phyloP scores from a whole-genome alignment of 2,329 filamentous ascomycete species.

The Penicillium sp. region DNA sequence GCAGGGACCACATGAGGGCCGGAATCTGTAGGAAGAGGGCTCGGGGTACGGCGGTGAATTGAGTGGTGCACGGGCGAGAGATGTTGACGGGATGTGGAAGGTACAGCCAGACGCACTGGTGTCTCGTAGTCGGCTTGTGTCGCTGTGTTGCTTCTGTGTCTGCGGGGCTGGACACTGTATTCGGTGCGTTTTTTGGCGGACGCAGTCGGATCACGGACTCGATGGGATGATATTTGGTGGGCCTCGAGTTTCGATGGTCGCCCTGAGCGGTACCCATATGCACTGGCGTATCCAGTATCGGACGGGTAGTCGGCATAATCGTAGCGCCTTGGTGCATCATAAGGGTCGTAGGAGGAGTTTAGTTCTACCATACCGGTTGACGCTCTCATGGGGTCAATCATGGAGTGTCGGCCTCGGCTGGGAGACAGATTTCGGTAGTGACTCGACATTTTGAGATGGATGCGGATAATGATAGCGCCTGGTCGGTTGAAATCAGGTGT shows the following conservation, averaged over 20 bases:
- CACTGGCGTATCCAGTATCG: slow-evolving; percentile 30
- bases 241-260: slow-evolving; percentile 34
- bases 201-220: slow-evolving; percentile 33
- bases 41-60: slow-evolving; percentile 32
- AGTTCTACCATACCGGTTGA: slow-evolving; percentile 44
- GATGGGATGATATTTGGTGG: slow-evolving; percentile 35
- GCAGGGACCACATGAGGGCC: slow-evolving; percentile 38
- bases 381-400: slow-evolving; percentile 41
- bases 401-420: slow-evolving; percentile 26
- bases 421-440: slow-evolving; percentile 40
- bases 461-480: neutral
- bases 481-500: neutral
- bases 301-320: slow-evolving; percentile 36
- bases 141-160: slow-evolving; percentile 38
- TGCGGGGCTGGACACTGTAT: slow-evolving; percentile 38
- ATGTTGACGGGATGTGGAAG: slow-evolving; percentile 23
- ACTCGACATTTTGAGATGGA: slow-evolving; percentile 29
- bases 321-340: slow-evolving; percentile 32
- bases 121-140: slow-evolving; percentile 30
- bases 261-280: slow-evolving; percentile 29
- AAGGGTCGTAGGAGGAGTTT: slow-evolving; percentile 36
- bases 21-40: slow-evolving; percentile 33
- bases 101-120: slow-evolving; percentile 31
- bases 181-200: slow-evolving; percentile 38
- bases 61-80: slow-evolving; percentile 32